These are phyloP conservation scores for Guyanaporus albipodus DNA, from an alignment of 768 basidiomycete genomes.

Conservation along the genomic window DNA sequence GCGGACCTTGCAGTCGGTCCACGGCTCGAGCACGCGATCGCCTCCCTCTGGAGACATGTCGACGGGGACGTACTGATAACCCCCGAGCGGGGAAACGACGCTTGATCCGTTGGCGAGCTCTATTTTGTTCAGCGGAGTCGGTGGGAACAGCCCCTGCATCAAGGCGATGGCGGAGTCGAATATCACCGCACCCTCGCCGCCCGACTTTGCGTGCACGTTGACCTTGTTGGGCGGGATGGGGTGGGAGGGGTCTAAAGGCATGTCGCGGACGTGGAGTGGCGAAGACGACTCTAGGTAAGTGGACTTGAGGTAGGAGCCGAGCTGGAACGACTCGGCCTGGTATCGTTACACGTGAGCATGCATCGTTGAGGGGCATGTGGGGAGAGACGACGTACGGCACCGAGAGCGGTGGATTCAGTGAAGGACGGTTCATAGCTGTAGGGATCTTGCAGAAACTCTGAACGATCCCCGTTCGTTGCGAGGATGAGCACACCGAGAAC, in stretches of 20 bases:
- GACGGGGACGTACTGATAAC: conserved; percentile 86
- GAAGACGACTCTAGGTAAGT: conserved; percentile 66
- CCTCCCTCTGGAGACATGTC: conserved; percentile 45
- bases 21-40: conserved; percentile 77
- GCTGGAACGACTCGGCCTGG: conserved; percentile 63
- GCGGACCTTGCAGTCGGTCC: conserved; percentile 58
- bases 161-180: conserved; percentile 82
- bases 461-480: conserved; percentile 73
- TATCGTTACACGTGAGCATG: conserved; percentile 7
- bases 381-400: conserved; percentile 48
- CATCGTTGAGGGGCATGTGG: background rate
- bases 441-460: conserved; percentile 68
- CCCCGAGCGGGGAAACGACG: conserved; percentile 70
- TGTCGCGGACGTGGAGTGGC: conserved; percentile 62
- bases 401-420: conserved; percentile 73
- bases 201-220: conserved; percentile 75
- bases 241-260: conserved; percentile 51
- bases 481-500: conserved; percentile 76
- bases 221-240: conserved; percentile 67
- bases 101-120: conserved; percentile 73
- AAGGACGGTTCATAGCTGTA: conserved; percentile 56
- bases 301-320: conserved; percentile 57
- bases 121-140: conserved; percentile 62
- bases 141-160: conserved; percentile 81
- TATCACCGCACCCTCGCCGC: conserved; percentile 75